Evolutionary conservation across 805 yeast genomes (phyloP), one percentile per base, ranked within the genome.

Genomic region (Hermanozyma aechmeae): DNA sequence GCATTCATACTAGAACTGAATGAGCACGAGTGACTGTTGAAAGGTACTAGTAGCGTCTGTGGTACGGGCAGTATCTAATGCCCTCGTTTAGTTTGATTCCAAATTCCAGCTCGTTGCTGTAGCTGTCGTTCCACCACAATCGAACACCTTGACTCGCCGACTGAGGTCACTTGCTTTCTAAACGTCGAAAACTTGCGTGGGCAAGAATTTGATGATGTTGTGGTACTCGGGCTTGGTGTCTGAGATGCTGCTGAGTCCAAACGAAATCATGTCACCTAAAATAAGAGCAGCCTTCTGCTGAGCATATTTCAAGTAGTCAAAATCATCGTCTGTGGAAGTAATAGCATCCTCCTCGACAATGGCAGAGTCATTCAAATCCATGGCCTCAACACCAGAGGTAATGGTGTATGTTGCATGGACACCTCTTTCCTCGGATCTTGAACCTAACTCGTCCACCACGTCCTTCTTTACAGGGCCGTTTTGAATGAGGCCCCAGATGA

Each of bases 401-500:
- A 59, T 57, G 29, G 45, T 55, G 42, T 58, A 63, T 4, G 60
- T 57, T 30, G 63, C 57, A 29, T 51, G 50, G 13, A 69, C 64
- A 16, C 66, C 65, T 28, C 47, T 44, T 25, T 55, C 61, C 26
- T 52, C 52, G 6, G 43, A 22, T 12, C 31, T 25, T 35, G 48
- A 32, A 40, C 50, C 33, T 37, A 31, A 30, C 27, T 29, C 23
- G 24, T 33, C 29, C 19, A 30, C 26, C 16, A 43, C 28, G 23
- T 42, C 38, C 25, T 39, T 50, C 18, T 7, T 5, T 4, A 8
- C 6, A n/a, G 60, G 65, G 28, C 56, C 85, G 40, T 79, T 75
- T 51, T 84, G 94, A 19, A 92, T 70, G 24, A 92, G 67, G 1
- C 95, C 97, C 98, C 98, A 89, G 16, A 87, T 48, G 4, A 79